Conservation (phyloP, 2,329 filamentous ascomycete species). For the Coleophoma cylindrospora region DNA sequence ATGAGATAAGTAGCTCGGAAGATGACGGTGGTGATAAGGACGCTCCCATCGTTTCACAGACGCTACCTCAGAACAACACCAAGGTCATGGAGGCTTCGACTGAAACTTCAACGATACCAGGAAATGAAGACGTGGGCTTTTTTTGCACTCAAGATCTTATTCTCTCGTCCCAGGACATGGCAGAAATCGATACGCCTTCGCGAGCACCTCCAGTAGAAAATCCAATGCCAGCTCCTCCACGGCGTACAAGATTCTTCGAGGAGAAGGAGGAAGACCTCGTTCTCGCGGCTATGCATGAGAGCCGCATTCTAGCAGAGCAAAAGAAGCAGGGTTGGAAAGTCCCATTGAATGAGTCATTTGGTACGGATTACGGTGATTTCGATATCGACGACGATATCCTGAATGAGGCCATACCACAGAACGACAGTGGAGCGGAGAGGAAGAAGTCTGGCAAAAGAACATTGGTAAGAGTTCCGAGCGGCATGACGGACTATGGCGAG, state of each 20-base stretch:
- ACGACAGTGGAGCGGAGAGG: neutral
- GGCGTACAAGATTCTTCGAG: constrained; percentile 16
- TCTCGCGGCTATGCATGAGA: constrained; percentile 18
- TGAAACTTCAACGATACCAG: neutral
- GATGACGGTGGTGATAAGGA: too few relatives aligned
- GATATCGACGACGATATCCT: neutral
- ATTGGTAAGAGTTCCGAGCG: constrained; percentile 8
- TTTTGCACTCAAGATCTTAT: constrained; percentile 37
- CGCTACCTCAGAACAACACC: too few relatives aligned
- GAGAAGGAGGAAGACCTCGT: constrained; percentile 23
- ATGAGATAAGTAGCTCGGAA: neutral
- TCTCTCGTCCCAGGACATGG: constrained; percentile 42
- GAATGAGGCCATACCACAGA: neutral
- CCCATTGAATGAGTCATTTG: neutral
- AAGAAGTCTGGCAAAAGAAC: constrained; percentile 4
- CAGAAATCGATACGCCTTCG: constrained; percentile 31
- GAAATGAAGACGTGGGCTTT: constrained; percentile 8
- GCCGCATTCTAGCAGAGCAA: constrained; percentile 3
- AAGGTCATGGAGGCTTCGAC: neutral
- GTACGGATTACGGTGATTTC: neutral
- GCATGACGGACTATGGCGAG: constrained; percentile 24
- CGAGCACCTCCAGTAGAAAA: constrained; percentile 1
- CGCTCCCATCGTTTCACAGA: too few relatives aligned
- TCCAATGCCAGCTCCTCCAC: neutral
- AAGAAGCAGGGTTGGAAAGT: neutral